Evolutionary conservation across 2,329 filamentous ascomycete species (phyloP), one percentile per base, ranked within the genome.

Genomic region (Scleromitrula shiraiana): DNA sequence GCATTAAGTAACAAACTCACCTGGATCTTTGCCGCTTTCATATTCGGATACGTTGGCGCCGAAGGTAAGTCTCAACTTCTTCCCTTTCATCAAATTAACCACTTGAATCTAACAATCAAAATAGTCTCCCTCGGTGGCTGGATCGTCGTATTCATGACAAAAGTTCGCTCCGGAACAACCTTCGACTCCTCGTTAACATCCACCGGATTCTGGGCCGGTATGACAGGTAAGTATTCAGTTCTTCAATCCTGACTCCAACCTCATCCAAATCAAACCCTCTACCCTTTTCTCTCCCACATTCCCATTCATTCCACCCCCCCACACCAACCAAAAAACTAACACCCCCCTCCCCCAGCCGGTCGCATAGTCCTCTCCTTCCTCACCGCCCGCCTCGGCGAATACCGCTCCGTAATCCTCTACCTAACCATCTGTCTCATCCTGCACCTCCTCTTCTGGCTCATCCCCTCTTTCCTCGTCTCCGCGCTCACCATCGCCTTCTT

Each of bases 141-240:
- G 86, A 82, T 94, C 52, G 83, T 88, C 41, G 84, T 83, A 0
- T 93, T 94, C 62, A 93, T 94, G 85, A 80, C 91, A 12, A 71
- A 76, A n/a, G 81, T 89, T n/a, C 77, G 89, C 10, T 65, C 83
- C 33, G 86, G 82, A 2, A 74, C 72, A 19, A 70, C 78, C 0
- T 93, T 93, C 59, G 74, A 80, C 2, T 83, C 83, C 27, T 88
- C 88, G 1, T 78, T 95, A 68, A 80, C 80, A 0, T 83, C 80
- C 0, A 91, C 85, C 0, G 83, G 87, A 0, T 94, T 93, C 68
- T 95, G 88, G 88, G 75, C 88, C 22, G 88, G 88, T 0, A 72
- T 94, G 48, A 90, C 87, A 0, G n/a, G n/a, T n/a, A n/a, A n/a
- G n/a, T n/a, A n/a, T n/a, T n/a, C n/a, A n/a, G n/a, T n/a, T n/a